Evolutionary conservation across 2,329 filamentous ascomycete genomes (phyloP), one percentile per base, ranked within the genome.

Genomic region (Pseudocercospora crystallina): DNA sequence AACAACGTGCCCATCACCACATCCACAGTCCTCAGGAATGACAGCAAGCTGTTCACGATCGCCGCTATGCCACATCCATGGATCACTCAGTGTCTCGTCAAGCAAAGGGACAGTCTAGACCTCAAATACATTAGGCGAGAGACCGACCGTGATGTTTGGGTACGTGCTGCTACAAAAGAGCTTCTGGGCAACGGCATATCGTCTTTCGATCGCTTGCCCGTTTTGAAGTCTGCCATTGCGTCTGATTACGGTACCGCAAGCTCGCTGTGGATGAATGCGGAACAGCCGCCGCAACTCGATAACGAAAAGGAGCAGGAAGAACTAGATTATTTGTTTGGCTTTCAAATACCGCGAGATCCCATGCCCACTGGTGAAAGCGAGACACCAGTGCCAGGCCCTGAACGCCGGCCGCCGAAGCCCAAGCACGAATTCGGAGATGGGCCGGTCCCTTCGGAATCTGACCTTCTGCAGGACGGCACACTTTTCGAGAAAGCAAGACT

Each of bases 21-120:
- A 0, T 81, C 84, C 2, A 71, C 80, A 2, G 73, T 79, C 13
- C 94, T 89, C 69, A 80, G 80, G 48, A 96, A 96, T 69, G 80
- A 79, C 4, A 84, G 85, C 11, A 77, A 76, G 1, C 67, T 86
- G 12, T 97, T 90, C 73, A 90, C 87, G 2, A 88, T 99, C 57
- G 90, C 87, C 52, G 88, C 85, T 0, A 86, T 97, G 10, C 92
- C 92, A 0, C 94, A 99, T 67, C 94, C 94, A 0, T 95, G 90
- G 75, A 96, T 91, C 1, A 77, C 90, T 36, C 80, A 84, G 47
- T 81, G 83, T 10, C 75, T 97, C 13, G 78, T 83, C 51, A 79
- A 83, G 57, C 79, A 65, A 2, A 62, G 58, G 30, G 54, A 60
- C 13, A 73, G 65, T 8, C 53, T 77, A 38, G 67, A 73, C 47